phyloP scores from a whole-genome alignment of 2,329 filamentous ascomycete genomes.

The Thermomyces lanuginosus region DNA sequence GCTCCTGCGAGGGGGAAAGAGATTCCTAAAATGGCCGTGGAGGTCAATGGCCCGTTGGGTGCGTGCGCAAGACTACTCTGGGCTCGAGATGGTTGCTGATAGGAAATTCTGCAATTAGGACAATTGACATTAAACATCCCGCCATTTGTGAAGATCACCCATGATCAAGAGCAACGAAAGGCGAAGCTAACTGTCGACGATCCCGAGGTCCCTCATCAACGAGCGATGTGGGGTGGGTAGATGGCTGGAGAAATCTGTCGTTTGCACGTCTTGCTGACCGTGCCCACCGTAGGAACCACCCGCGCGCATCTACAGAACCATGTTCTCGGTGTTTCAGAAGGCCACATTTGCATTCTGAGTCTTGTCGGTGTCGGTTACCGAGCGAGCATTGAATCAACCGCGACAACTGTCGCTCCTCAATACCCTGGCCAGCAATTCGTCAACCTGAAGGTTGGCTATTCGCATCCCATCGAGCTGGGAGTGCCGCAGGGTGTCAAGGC shows the following conservation, averaged over 20 bases:
- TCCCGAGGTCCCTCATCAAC: conserved; percentile 52
- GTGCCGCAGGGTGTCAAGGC: conserved; percentile 72
- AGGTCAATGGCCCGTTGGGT: conserved; percentile 70
- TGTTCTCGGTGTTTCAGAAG: conserved; percentile 88
- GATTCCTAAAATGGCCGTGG: conserved; percentile 47
- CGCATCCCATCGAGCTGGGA: conserved; percentile 80
- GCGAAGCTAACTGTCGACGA: conserved; percentile 56
- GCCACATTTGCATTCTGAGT: conserved; percentile 81
- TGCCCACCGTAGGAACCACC: conserved; percentile 70
- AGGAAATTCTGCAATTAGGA: conserved; percentile 31
- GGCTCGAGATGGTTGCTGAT: not conserved
- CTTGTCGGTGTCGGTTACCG: conserved; percentile 92
- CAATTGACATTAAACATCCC: conserved; percentile 65
- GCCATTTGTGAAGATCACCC: conserved; percentile 54
- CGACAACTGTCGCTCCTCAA: conserved; percentile 46
- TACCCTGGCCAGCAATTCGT: conserved; percentile 79
- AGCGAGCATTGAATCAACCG: conserved; percentile 65
- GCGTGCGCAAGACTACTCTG: conserved; percentile 11
- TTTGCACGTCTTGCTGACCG: no score
- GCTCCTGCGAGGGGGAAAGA: conserved; percentile 45
- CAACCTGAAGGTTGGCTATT: conserved; percentile 87
- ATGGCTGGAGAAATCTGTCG: no score
- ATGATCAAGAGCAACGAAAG: conserved; percentile 47
- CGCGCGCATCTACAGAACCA: conserved; percentile 82
- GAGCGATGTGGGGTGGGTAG: conserved; percentile 86